Conservation (phyloP, 441 rosid genomes). For the Gossypium gossypioides region DNA sequence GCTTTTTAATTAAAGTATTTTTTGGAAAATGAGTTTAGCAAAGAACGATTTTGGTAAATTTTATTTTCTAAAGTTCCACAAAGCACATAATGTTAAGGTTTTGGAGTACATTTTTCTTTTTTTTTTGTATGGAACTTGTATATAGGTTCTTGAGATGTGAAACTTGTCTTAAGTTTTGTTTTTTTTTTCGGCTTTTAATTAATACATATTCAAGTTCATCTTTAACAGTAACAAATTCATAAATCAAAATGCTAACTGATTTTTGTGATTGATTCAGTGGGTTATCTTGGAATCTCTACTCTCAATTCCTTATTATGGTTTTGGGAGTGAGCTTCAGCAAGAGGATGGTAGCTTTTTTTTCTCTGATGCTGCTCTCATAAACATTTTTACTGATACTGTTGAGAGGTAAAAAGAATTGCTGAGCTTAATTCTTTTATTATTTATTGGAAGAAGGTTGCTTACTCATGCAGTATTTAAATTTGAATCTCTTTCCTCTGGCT, state of each 20-base stretch:
- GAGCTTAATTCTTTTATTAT: not conserved
- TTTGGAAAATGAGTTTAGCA: not conserved
- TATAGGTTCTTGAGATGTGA: not conserved
- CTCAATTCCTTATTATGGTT: slow-evolving; percentile 43
- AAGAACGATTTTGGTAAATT: not conserved
- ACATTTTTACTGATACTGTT: slow-evolving; percentile 54
- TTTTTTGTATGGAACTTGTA: not conserved
- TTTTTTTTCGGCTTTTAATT: not conserved
- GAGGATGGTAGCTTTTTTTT: slow-evolving; percentile 38
- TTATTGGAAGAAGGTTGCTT: not conserved
- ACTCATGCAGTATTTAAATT: not conserved
- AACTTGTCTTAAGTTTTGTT: not conserved
- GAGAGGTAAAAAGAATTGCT: slow-evolving; percentile 54
- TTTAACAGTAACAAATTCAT: not conserved
- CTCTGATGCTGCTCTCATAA: slow-evolving; percentile 54
- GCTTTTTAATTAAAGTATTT: not conserved
- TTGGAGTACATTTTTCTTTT: not conserved
- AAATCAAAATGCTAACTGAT: slow-evolving; percentile 9
- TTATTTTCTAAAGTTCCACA: not conserved
- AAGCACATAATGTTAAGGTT: not conserved
- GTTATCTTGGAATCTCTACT: slow-evolving; percentile 68
- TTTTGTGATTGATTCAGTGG: slow-evolving; percentile 56
- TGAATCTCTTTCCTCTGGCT: not conserved
- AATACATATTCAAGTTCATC: not conserved
- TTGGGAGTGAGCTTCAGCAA: slow-evolving; percentile 38